Conservation (phyloP, 148 eudicot species). For the Chenopodium berlandieri region DNA sequence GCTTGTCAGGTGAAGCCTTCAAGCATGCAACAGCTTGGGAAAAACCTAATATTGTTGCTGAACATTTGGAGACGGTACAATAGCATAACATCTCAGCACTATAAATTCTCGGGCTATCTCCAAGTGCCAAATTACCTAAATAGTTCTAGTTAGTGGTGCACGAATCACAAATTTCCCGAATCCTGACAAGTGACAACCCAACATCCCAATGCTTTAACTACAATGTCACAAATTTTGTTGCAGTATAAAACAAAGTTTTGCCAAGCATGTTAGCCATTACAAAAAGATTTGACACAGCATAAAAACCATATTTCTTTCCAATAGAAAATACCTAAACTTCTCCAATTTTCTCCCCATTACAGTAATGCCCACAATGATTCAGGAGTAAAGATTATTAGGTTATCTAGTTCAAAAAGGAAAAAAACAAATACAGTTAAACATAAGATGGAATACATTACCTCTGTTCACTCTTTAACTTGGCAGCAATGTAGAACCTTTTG, state of each 20-base stretch:
- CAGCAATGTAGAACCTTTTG: conserved; percentile 67
- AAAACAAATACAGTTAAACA: background rate
- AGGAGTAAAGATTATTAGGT: background rate
- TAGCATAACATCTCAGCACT: too few relatives aligned
- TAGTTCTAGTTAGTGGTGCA: background rate
- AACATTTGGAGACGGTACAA: too few relatives aligned
- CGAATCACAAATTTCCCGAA: background rate
- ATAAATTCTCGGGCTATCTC: too few relatives aligned
- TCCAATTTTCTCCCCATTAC: background rate
- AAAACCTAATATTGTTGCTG: background rate
- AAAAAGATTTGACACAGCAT: background rate
- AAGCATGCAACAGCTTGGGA: background rate
- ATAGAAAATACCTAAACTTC: background rate
- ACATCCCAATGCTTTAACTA: background rate
- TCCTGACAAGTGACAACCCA: background rate
- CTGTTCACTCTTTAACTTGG: conserved; percentile 33
- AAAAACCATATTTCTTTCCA: background rate
- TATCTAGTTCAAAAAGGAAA: background rate
- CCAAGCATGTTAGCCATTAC: background rate
- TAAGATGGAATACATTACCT: background rate
- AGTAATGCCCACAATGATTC: background rate
- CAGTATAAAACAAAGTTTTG: background rate
- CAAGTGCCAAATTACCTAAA: too few relatives aligned
- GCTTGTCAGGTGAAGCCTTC: background rate
- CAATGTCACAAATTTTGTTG: background rate